phyloP scores from a whole-genome alignment of 1,139 yeast genomes.

The Candida tetrigidarum region DNA sequence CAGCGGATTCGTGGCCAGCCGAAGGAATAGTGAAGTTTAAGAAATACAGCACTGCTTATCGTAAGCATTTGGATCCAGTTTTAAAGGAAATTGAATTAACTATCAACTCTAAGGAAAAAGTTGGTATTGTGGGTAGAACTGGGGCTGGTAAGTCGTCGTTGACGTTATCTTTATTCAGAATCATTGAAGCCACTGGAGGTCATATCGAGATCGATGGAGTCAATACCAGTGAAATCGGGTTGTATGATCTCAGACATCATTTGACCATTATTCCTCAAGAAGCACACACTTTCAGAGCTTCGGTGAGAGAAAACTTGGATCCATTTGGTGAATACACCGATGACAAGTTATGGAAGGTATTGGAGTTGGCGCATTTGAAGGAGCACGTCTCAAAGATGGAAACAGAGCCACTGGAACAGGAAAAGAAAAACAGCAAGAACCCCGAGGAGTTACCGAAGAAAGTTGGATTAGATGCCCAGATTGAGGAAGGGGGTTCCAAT shows the following conservation, averaged over 20 bases:
- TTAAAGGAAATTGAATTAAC: constrained; percentile 29
- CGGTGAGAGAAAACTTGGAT: constrained; percentile 62
- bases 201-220: constrained; percentile 49
- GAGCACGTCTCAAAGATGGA: constrained; percentile 42
- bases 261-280: constrained; percentile 73
- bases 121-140: constrained; percentile 42
- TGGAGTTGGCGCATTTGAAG: constrained; percentile 57
- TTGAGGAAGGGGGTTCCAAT: constrained; percentile 75
- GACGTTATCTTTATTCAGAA: constrained; percentile 37
- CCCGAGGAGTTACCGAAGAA: constrained; percentile 30
- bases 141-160: constrained; percentile 43
- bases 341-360: constrained; percentile 56
- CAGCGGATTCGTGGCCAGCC: constrained; percentile 32
- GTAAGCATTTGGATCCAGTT: constrained; percentile 38
- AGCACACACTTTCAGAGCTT: constrained; percentile 69
- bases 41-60: constrained; percentile 34
- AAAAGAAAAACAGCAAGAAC: constrained; percentile 24
- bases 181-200: constrained; percentile 35
- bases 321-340: constrained; percentile 57
- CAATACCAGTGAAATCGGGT: constrained; percentile 49
- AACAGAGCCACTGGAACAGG: constrained; percentile 26
- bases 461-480: constrained; percentile 42
- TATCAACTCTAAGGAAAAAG: constrained; percentile 33
- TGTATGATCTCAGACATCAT: constrained; percentile 56
- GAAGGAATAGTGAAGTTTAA: constrained; percentile 31